Base-by-base conservation (phyloP, 495 filamentous ascomycete genomes). In the Astrocystis sublimbata region DNA sequence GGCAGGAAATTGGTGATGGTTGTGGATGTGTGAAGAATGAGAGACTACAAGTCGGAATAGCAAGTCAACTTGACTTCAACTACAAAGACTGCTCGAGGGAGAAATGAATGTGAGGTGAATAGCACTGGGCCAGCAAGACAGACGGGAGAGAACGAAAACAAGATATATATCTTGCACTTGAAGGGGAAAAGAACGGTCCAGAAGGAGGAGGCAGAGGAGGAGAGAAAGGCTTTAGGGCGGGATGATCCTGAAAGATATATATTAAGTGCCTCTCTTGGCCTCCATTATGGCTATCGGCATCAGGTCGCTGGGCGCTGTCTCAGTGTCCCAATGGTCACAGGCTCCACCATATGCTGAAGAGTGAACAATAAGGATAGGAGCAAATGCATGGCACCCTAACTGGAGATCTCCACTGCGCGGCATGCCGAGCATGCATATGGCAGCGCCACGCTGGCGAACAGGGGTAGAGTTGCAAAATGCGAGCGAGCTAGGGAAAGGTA, bases 41-140 rank as follows among this genome's bases (percentile, higher is more conserved):
- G 61, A 55, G 67, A 64, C 61, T 58, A 63, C 65, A 52, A 41
- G 30, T 42, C 45, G 33, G 21, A 41, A 40, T 38, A 52, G 36
- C 45, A 60, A 40, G 58, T 60, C 24, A 52, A 60, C 46, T 60
- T 52, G 58, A 47, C 45, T 52, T 51, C 21, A 13, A 41, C 40
- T 58, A 46, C 6, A 65, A 47, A 60, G 21, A 55, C 58, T 61
- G 62, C 46, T 62, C 57, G 24, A 58, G 35, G 58, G 64, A 65
- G 58, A 72, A 71, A 70, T 61, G 67, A 70, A 53, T 68, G 69
- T 71, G 60, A 58, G 60, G 67, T 64, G 53, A 40, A 35, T 15
- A 68, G 65, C 69, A n/a, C n/a, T n/a, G n/a, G n/a, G n/a, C 70
- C 65, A 67, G 58, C 69, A 68, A 65, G 67, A 67, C 67, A 71